Conservation (phyloP, 768 basidiomycete species). For the Mycena maculata region DNA sequence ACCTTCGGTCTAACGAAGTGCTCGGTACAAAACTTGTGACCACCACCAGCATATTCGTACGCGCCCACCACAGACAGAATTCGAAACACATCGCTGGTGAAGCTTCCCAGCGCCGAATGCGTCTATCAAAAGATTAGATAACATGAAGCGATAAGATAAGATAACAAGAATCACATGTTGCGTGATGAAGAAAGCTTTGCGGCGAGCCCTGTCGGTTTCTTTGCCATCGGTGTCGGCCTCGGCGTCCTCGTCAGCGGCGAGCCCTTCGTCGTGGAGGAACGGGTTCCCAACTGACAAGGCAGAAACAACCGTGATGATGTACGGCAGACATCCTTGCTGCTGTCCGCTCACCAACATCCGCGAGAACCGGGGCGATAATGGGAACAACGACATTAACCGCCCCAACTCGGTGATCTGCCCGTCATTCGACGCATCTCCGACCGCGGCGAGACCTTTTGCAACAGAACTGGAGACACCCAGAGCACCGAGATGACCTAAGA, state of each 20-base stretch:
- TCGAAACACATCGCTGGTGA: constrained; percentile 87
- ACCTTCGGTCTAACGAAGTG: constrained; percentile 95
- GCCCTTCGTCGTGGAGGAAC: constrained; percentile 75
- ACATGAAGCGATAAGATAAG: constrained; percentile 19
- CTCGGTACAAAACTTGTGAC: constrained; percentile 81
- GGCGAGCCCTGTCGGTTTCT: constrained; percentile 55
- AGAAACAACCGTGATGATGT: constrained; percentile 91
- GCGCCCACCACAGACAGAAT: constrained; percentile 95
- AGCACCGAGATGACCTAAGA: constrained; percentile 86
- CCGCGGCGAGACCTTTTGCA: constrained; percentile 36
- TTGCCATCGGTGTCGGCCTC: constrained; percentile 49
- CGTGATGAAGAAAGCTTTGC: constrained; percentile 85
- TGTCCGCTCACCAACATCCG: constrained; percentile 95
- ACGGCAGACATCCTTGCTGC: constrained; percentile 84
- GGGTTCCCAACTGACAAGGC: constrained; percentile 95
- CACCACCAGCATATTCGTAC: constrained; percentile 91
- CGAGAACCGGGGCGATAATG: constrained; percentile 93
- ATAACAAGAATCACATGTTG: constrained; percentile 69
- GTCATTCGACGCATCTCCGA: constrained; percentile 47
- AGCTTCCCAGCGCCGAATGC: constrained; percentile 84
- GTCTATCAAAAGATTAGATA: constrained; percentile 52
- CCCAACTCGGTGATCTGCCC: constrained; percentile 90
- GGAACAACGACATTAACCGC: constrained; percentile 93
- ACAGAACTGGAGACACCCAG: constrained; percentile 54
- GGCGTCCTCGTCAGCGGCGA: constrained; percentile 41